Conservation (phyloP, 2,329 filamentous ascomycete species). For the Colletotrichum cuscutae region DNA sequence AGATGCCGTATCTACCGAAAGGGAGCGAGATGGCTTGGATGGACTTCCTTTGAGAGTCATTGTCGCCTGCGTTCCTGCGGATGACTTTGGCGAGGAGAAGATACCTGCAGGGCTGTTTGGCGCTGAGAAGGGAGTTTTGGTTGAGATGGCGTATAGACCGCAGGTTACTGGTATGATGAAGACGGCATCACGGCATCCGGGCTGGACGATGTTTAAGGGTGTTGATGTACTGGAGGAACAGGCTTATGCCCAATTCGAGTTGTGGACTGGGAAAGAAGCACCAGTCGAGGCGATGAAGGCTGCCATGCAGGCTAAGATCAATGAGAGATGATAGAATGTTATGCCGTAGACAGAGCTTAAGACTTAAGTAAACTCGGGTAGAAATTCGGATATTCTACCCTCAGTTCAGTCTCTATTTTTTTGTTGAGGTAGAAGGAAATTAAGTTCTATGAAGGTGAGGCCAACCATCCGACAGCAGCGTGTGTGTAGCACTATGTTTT, state of each 20-base stretch:
- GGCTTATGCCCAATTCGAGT: neutral
- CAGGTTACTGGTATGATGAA: conserved; percentile 9
- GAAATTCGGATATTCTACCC: too few relatives aligned
- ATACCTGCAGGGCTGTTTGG: neutral
- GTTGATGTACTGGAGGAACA: conserved; percentile 17
- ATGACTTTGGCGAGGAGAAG: neutral
- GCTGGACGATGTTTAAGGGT: neutral
- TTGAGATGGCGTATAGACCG: conserved; percentile 10
- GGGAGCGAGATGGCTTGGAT: neutral
- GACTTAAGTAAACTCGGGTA: too few relatives aligned
- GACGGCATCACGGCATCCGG: neutral
- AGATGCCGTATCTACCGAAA: neutral
- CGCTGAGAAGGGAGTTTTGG: neutral
- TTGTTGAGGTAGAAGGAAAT: too few relatives aligned
- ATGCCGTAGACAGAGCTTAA: too few relatives aligned
- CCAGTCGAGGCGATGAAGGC: neutral
- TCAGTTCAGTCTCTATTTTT: too few relatives aligned
- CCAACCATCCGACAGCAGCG: too few relatives aligned
- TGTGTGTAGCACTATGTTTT: too few relatives aligned
- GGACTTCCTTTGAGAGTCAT: neutral
- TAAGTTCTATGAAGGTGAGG: too few relatives aligned
- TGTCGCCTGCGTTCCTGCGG: conserved; percentile 3
- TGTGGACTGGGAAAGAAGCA: conserved; percentile 2
- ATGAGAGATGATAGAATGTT: neutral
- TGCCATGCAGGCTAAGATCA: neutral